Conservation (phyloP, 805 yeast species). For the Ogataea wickerhamii region DNA sequence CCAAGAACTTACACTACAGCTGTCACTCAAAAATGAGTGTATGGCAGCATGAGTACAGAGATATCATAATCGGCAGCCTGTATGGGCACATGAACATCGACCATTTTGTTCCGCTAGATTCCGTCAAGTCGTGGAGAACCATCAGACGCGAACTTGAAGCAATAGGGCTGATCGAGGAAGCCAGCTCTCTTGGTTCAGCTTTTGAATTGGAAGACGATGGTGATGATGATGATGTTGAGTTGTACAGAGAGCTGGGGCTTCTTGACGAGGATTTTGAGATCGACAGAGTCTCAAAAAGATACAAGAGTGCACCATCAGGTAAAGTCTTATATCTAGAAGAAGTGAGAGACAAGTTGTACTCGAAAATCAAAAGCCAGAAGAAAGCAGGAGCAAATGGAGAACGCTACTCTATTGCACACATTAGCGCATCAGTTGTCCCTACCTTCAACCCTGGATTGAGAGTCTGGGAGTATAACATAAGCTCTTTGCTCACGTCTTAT, state of each 20-base stretch:
- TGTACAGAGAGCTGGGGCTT: slow-evolving; percentile 17
- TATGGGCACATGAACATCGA: slow-evolving; percentile 91
- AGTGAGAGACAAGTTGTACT: slow-evolving; percentile 52
- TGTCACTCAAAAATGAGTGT: slow-evolving; percentile 72
- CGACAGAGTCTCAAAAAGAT: slow-evolving; percentile 23
- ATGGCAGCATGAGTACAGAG: slow-evolving; percentile 85
- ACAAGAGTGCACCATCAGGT: slow-evolving; percentile 65
- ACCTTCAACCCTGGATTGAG: slow-evolving; percentile 81
- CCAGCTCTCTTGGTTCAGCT: slow-evolving; percentile 2
- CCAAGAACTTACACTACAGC: slow-evolving; percentile 68
- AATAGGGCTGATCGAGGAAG: slow-evolving; percentile 23
- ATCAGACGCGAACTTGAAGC: slow-evolving; percentile 26
- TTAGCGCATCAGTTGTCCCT: slow-evolving; percentile 74
- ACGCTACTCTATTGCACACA: slow-evolving; percentile 65
- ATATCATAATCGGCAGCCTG: slow-evolving; percentile 76
- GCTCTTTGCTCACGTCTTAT: slow-evolving; percentile 38
- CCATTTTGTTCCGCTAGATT: slow-evolving; percentile 76
- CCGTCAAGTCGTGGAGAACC: slow-evolving; percentile 61
- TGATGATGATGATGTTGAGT: slow-evolving; percentile 17
- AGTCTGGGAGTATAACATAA: slow-evolving; percentile 81
- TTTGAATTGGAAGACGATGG: slow-evolving; percentile 24
- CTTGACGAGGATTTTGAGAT: slow-evolving; percentile 24
- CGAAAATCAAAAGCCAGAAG: slow-evolving; percentile 42
- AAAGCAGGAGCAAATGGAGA: slow-evolving; percentile 46
- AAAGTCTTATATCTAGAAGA: slow-evolving; percentile 63